These are phyloP conservation scores for Pythium aristosporum DNA, from an alignment of 352 stramenopile genomes.

Conservation along the genomic window DNA sequence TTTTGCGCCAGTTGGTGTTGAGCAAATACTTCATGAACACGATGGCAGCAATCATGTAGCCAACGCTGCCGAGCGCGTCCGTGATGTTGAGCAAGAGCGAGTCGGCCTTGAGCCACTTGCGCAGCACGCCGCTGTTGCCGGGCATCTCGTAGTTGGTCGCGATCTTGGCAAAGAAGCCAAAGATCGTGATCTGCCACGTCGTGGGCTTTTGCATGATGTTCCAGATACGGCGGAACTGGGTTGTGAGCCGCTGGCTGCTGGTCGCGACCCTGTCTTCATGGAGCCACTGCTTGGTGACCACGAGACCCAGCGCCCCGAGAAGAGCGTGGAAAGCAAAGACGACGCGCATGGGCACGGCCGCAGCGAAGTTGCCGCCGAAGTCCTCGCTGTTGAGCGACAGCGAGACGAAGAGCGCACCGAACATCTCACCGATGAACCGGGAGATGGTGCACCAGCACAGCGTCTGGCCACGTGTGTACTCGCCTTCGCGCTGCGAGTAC, in stretches of 20 bases:
- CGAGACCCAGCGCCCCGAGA: conserved; percentile 3
- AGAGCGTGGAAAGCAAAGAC: conserved; percentile 9
- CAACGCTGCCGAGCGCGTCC: conserved; percentile 7
- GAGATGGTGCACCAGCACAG: conserved; percentile 14
- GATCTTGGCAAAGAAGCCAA: conserved; percentile 17
- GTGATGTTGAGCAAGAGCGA: conserved; percentile 12
- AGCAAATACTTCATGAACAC: conserved; percentile 18
- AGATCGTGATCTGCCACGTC: conserved; percentile 25
- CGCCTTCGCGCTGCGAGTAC: conserved; percentile 24
- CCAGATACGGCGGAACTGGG: conserved; percentile 23
- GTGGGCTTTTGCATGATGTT: conserved; percentile 22
- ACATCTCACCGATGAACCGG: conserved; percentile 16
- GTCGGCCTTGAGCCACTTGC: conserved; percentile 4
- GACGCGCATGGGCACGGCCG: conserved; percentile 7
- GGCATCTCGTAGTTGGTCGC: conserved; percentile 9
- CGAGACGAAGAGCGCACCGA: conserved; percentile 1
- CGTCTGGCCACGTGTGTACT: conserved; percentile 20
- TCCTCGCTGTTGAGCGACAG: conserved; percentile 12
- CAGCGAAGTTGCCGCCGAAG: conserved; percentile 23
- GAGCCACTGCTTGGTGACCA: conserved; percentile 17
- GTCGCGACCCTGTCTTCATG: conserved; percentile 9
- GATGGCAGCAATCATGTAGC: conserved; percentile 13
- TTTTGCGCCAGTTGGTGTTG: conserved; percentile 26
- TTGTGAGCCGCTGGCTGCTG: conserved; percentile 10
- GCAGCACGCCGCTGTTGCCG: neutral